These are phyloP conservation scores for Paspalum vaginatum DNA, from an alignment of 176 grass and related monocot species.

Conservation along the genomic window DNA sequence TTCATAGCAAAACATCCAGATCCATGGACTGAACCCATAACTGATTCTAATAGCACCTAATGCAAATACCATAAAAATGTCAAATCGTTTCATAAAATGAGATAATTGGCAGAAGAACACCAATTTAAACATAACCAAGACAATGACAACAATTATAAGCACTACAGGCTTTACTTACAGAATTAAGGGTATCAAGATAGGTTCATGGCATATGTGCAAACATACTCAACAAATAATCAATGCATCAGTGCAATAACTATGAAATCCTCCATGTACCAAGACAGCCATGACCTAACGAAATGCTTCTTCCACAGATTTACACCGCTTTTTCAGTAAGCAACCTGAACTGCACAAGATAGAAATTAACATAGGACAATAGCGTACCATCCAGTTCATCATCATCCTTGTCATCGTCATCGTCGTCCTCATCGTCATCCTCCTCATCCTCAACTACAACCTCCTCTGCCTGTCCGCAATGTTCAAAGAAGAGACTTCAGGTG, in stretches of 20 bases:
- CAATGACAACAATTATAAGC: not conserved
- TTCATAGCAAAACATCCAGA: not conserved
- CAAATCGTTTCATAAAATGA: not conserved
- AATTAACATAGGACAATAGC: not conserved
- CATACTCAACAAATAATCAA: no score
- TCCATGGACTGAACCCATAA: not conserved
- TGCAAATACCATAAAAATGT: not conserved
- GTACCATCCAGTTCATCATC: slow-evolving; percentile 57
- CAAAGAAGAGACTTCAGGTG: not conserved
- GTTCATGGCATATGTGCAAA: not conserved
- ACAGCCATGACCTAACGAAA: no score
- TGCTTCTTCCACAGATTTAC: no score
- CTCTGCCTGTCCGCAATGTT: slow-evolving; percentile 17
- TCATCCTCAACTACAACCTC: slow-evolving; percentile 66
- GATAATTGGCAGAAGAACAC: not conserved
- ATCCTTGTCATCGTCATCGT: slow-evolving; percentile 68
- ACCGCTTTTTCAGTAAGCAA: not conserved
- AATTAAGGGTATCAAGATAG: not conserved
- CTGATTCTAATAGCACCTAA: not conserved
- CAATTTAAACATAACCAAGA: not conserved
- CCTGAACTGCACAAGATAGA: not conserved
- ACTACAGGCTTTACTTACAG: not conserved
- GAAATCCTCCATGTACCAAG: no score
- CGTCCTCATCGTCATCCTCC: slow-evolving; percentile 53
- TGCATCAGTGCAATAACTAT: no score